phyloP scores from a whole-genome alignment of 305 asterid genomes.

The Solanum chacoense region DNA sequence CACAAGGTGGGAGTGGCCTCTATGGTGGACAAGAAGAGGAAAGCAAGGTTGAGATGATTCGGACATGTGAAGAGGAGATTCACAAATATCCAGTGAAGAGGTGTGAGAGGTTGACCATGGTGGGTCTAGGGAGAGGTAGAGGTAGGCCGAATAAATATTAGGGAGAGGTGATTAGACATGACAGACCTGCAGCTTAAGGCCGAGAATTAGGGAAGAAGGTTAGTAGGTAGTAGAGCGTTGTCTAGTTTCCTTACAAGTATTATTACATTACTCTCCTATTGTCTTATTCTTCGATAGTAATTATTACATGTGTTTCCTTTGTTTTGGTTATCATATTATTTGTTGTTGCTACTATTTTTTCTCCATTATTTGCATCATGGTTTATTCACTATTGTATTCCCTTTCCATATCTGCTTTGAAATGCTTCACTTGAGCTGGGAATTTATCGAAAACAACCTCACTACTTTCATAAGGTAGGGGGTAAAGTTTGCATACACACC shows the following conservation, averaged over 20 bases:
- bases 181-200: neutral
- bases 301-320: neutral
- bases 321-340: neutral
- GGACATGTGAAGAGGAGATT: neutral
- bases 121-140: neutral
- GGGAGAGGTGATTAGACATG: neutral
- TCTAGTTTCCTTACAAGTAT: neutral
- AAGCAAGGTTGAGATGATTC: neutral
- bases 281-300: neutral
- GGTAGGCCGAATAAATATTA: neutral
- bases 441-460: neutral
- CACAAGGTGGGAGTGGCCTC: neutral
- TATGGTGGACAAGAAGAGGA: neutral
- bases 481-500: neutral
- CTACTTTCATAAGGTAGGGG: neutral
- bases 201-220: neutral
- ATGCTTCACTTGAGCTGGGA: neutral
- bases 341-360: neutral
- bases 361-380: neutral
- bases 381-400: neutral
- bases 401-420: neutral
- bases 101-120: neutral
- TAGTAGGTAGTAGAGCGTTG: neutral
- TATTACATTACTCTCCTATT: neutral
- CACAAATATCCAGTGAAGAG: neutral